Evolutionary conservation across 2,329 filamentous ascomycete species (phyloP), one percentile per base, ranked within the genome.

Genomic region (Stenocarpella maydis): DNA sequence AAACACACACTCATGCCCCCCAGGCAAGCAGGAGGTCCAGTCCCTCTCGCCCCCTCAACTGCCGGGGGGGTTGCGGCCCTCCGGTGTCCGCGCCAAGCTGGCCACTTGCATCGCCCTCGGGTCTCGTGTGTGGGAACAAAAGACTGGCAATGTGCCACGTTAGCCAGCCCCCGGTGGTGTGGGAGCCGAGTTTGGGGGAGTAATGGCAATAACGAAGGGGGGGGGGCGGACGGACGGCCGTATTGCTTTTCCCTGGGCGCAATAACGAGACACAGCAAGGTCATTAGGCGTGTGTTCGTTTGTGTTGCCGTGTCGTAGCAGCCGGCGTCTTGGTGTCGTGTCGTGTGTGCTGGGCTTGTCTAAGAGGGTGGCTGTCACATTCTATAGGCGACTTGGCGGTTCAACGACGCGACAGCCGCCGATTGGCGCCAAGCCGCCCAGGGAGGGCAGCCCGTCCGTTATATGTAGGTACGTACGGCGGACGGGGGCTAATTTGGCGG

Each of bases 381-480:
- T 67, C 54, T 49, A 47, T 39, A 47, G 64, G 52, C 65, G 65
- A 58, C 65, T 67, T 58, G 65, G 52, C 65, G 65, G 65, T 58
- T 67, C 50, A 49, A 58, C 52, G 41, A 49, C 19, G 28, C 52
- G 28, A 49, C 54, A 67, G 52, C 65, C 65, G 65, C 64, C 64
- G 64, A 67, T 67, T 67, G 64, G 64, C 64, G 64, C 64, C 64
- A 67, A 67, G 64, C 54, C 64, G 64, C 64, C 64, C 47, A 53
- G 41, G 64, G 41, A 61, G 39, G 41, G 55, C 26, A 39, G 41
- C 4, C 41, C 39, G 47, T 49, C 58, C 43, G 37, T 63, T 49
- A 61, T 49, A 63, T 49, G 43, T 63, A 63, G 58, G 58, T 49
- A 63, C 58, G 41, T 37, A 63, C 41, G 41, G 41, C 41, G 58